Percentiles rank a stretch among this genome's conserved stretches.
phyloP scores from a whole-genome alignment of 257 asterid genomes.

The Solanum lycopersicoides region DNA sequence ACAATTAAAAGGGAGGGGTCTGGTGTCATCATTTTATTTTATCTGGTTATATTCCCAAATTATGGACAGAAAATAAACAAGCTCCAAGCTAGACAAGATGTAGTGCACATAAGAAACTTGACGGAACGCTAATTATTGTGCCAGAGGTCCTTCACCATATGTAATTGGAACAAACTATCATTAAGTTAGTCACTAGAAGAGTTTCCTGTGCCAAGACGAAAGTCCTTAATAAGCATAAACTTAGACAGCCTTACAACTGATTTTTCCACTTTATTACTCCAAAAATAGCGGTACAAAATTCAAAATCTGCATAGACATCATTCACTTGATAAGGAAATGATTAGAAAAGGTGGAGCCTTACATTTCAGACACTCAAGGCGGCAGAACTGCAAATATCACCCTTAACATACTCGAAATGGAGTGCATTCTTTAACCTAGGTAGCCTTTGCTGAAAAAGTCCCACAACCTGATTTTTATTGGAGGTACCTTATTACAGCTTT shows the following conservation, averaged over 20 bases:
- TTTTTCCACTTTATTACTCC: not conserved
- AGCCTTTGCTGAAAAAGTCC: not conserved
- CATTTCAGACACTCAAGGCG: not conserved
- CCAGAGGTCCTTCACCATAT: not conserved
- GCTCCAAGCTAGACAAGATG: not conserved
- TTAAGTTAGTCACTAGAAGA: not conserved
- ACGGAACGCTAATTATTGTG: not conserved
- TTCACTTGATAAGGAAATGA: not conserved
- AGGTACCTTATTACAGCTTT: not conserved
- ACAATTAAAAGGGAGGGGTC: not conserved
- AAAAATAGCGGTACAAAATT: not conserved
- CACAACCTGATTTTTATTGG: not conserved
- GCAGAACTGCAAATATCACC: not conserved
- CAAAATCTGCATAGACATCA: not conserved
- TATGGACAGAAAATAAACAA: not conserved
- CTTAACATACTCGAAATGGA: not conserved
- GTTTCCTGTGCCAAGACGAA: not conserved
- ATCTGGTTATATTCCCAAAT: not conserved
- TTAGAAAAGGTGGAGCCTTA: not conserved
- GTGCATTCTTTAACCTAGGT: not conserved
- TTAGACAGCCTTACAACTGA: not conserved
- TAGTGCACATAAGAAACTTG: not conserved
- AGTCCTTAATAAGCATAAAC: not conserved
- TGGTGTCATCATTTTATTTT: not conserved
- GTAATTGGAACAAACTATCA: not conserved